phyloP scores from a whole-genome alignment of 2,329 filamentous ascomycete species.

The Mycosphaerella arachidis region DNA sequence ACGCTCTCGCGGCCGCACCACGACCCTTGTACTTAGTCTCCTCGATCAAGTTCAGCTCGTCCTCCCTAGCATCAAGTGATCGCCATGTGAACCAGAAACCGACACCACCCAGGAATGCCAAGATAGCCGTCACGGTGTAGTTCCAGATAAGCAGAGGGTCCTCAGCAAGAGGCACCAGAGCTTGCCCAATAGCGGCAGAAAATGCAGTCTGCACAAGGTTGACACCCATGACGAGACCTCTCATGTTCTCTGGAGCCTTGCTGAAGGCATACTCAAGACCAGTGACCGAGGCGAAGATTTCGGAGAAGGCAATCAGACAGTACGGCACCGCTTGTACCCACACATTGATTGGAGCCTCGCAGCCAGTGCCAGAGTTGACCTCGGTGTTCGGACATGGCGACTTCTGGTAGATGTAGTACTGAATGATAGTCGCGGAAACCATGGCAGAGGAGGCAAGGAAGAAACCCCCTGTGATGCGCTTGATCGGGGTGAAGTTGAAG shows the following conservation, averaged over 20 bases:
- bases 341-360: constrained; percentile 38
- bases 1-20: constrained; percentile 1
- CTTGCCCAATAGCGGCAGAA: constrained; percentile 57
- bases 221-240: constrained; percentile 45
- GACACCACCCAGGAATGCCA: constrained; percentile 59
- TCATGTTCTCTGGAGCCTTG: constrained; percentile 45
- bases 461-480: constrained; percentile 51
- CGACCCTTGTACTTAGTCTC: constrained; percentile 25
- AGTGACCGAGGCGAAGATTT: constrained; percentile 45
- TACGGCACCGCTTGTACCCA: constrained; percentile 43
- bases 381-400: constrained; percentile 18
- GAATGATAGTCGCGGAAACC: constrained; percentile 52
- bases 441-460: constrained; percentile 51
- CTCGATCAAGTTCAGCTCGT: constrained; percentile 61
- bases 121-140: constrained; percentile 59
- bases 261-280: constrained; percentile 45
- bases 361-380: constrained; percentile 28
- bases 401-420: constrained; percentile 52
- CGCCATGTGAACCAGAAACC: constrained; percentile 66
- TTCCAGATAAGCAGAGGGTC: constrained; percentile 66
- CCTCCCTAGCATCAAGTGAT: constrained; percentile 63
- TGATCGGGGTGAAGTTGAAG: constrained; percentile 46
- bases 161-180: constrained; percentile 55
- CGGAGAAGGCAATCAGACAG: constrained; percentile 41
- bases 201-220: constrained; percentile 58